phyloP scores from a whole-genome alignment of 257 asterid genomes.

The Linaria vulgaris region DNA sequence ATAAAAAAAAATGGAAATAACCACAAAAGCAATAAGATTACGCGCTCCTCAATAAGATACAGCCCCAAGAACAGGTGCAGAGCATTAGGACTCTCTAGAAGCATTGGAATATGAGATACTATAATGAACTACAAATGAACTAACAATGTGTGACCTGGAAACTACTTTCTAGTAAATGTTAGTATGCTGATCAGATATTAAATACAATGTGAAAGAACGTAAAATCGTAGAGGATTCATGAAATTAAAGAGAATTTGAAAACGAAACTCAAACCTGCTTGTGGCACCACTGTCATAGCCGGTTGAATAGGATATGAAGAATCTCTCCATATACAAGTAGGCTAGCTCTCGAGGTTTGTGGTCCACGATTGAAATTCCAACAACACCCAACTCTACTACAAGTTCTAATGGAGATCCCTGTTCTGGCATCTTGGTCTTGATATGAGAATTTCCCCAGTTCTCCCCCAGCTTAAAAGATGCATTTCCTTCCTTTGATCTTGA shows the following conservation, averaged over 20 bases:
- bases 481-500: constrained; percentile 45
- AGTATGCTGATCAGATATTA: constrained; percentile 5
- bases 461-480: constrained; percentile 39
- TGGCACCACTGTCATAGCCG: constrained; percentile 92
- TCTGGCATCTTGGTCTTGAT: constrained; percentile 57
- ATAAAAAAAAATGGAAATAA: neutral
- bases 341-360: constrained; percentile 86
- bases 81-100: neutral
- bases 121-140: neutral
- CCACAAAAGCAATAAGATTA: neutral
- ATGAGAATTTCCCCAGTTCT: constrained; percentile 51
- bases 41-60: neutral
- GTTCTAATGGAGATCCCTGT: constrained; percentile 75
- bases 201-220: neutral
- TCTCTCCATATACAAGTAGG: constrained; percentile 89
- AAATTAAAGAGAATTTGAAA: constrained; percentile 14
- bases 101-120: neutral
- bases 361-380: constrained; percentile 85
- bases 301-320: constrained; percentile 77
- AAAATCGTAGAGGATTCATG: constrained; percentile 3
- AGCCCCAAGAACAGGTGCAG: neutral
- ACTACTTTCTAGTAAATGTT: neutral
- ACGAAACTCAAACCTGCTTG: constrained; percentile 70
- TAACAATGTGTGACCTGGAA: neutral
- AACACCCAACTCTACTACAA: constrained; percentile 84